Evolutionary conservation across 1,139 yeast species (phyloP).

Genomic region (Saccharomyces uvarum): DNA sequence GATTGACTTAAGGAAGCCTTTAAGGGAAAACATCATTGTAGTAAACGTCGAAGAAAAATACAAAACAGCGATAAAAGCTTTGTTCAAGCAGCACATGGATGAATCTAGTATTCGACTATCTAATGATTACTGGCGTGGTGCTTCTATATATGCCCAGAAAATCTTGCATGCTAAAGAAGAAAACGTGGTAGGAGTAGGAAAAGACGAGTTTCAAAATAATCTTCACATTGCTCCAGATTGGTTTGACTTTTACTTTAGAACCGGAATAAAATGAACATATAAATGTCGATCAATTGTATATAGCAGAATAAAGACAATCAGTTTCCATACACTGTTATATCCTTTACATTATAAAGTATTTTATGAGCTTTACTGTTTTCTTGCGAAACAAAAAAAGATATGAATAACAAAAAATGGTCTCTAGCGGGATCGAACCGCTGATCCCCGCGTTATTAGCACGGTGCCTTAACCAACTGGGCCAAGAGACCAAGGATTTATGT

Average conservation of each 20-base stretch:
- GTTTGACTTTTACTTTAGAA: conserved; percentile 3
- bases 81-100: background rate
- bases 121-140: conserved; percentile 3
- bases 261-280: background rate
- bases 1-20: conserved; percentile 1
- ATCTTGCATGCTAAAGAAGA: background rate
- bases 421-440: conserved; percentile 33
- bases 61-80: background rate
- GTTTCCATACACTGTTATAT: no score
- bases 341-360: no score
- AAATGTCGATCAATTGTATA: background rate
- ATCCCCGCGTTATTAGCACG: conserved; percentile 33
- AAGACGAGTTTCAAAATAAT: background rate
- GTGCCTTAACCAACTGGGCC: conserved; percentile 33
- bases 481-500: conserved; percentile 17
- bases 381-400: background rate
- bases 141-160: conserved; percentile 1
- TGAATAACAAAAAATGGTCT: conserved; percentile 16
- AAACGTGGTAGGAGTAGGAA: background rate
- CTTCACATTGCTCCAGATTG: conserved; percentile 3
- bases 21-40: conserved; percentile 2
- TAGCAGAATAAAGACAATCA: background rate
- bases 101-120: background rate
- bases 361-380: no score
- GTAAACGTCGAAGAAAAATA: background rate